Evolutionary conservation across 305 asterid genomes (phyloP).

Genomic region (Solanum aculeatissimum): DNA sequence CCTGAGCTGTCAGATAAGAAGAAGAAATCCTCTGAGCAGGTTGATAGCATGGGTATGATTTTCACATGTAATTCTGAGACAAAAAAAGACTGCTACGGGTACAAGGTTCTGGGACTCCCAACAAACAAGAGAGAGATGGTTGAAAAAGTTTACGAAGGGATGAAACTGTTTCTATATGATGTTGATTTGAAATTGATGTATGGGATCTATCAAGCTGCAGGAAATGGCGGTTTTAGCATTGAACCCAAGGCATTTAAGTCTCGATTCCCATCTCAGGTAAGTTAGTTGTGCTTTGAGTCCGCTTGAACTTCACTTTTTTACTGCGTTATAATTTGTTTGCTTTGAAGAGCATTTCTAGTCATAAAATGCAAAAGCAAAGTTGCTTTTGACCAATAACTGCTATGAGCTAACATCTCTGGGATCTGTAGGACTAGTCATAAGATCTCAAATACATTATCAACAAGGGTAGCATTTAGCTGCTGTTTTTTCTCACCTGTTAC

Average conservation of each 20-base stretch:
- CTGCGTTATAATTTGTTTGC: neutral
- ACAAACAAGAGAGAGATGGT: constrained; percentile 59
- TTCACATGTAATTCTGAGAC: constrained; percentile 84
- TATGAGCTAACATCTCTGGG: neutral
- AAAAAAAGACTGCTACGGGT: constrained; percentile 58
- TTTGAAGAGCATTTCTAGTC: neutral
- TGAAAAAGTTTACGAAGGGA: constrained; percentile 58
- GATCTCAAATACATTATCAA: neutral
- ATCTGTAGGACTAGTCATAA: neutral
- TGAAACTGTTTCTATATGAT: constrained; percentile 72
- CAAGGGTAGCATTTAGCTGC: neutral
- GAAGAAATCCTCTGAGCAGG: constrained; percentile 39
- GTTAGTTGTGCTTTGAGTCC: constrained; percentile 1
- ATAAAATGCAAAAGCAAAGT: neutral
- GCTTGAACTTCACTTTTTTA: neutral
- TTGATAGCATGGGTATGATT: constrained; percentile 78
- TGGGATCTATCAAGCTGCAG: constrained; percentile 76
- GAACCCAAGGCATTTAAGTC: constrained; percentile 77
- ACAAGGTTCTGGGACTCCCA: constrained; percentile 78
- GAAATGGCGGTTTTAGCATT: constrained; percentile 69
- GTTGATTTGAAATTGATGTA: constrained; percentile 59
- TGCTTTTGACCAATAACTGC: neutral
- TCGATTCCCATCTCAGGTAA: constrained; percentile 86
- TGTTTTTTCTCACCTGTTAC: neutral
- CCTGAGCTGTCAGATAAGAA: neutral